A percentile compares a stretch with the other conserved stretches of the same genome.
Evolutionary conservation across 345 rosid species (phyloP).

Genomic region (Gossypium stocksii): DNA sequence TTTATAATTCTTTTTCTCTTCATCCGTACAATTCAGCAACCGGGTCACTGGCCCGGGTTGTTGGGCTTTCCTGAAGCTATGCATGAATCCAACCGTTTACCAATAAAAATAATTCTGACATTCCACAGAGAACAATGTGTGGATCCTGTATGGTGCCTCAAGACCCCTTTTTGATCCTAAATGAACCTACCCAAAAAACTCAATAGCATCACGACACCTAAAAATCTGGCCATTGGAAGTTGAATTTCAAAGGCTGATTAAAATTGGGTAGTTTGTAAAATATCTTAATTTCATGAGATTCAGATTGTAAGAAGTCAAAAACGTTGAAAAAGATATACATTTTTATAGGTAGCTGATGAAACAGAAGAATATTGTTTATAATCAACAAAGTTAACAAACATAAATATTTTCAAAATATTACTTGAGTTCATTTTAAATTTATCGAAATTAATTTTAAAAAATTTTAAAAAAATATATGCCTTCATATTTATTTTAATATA

Average conservation of each 20-base stretch:
- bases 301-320: conserved; percentile 33
- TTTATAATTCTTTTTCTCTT: conserved; percentile 63
- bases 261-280: conserved; percentile 27
- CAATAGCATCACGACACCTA: conserved; percentile 26
- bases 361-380: not conserved
- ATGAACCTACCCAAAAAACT: conserved; percentile 21
- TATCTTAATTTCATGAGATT: conserved; percentile 34
- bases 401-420: too few relatives aligned
- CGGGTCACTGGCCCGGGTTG: conserved; percentile 94
- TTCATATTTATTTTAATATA: too few relatives aligned
- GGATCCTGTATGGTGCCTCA: conserved; percentile 74
- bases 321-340: conserved; percentile 19
- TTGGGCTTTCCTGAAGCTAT: conserved; percentile 74
- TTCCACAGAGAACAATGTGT: conserved; percentile 95
- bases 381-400: too few relatives aligned
- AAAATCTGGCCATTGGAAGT: conserved; percentile 36
- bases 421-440: too few relatives aligned
- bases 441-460: too few relatives aligned
- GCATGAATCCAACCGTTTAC: conserved; percentile 93
- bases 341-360: conserved; percentile 12
- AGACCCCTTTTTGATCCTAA: conserved; percentile 28
- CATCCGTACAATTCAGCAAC: conserved; percentile 83
- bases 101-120: conserved; percentile 95
- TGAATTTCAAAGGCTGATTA: conserved; percentile 27
- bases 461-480: too few relatives aligned